These are phyloP conservation scores for Aquilaria sinensis DNA, from an alignment of 345 rosid genomes.

Conservation along the genomic window DNA sequence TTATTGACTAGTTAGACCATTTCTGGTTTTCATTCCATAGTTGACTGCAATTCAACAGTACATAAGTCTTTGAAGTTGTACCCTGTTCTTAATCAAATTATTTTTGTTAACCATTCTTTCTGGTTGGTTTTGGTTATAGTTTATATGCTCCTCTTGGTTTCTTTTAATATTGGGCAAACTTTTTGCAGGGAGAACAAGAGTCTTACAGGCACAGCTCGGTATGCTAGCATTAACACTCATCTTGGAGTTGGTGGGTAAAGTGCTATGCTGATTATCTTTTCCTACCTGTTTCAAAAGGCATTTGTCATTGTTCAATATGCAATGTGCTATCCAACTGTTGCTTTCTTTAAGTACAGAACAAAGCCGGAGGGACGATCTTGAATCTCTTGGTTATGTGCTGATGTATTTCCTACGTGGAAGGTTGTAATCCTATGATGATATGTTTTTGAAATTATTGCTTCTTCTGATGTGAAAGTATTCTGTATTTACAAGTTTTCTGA, in stretches of 20 bases:
- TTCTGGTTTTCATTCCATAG: no score
- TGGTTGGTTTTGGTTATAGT: no score
- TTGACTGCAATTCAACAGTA: no score
- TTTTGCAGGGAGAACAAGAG: constrained; percentile 78
- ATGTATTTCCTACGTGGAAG: constrained; percentile 93
- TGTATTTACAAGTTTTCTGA: no score
- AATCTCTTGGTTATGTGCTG: constrained; percentile 89
- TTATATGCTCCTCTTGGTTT: no score
- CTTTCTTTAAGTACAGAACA: constrained; percentile 45
- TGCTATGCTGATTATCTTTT: constrained; percentile 4
- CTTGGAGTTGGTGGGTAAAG: constrained; percentile 69
- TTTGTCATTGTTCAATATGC: neutral
- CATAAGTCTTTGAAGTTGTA: no score
- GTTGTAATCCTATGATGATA: constrained; percentile 22
- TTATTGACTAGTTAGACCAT: no score
- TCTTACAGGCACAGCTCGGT: constrained; percentile 91
- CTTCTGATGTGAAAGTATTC: no score
- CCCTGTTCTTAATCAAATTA: no score
- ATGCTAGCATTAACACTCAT: constrained; percentile 96
- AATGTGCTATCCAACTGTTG: constrained; percentile 4
- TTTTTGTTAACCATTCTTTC: no score
- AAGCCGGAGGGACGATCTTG: constrained; percentile 97
- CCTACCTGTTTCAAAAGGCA: constrained; percentile 4
- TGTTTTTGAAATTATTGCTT: no score
- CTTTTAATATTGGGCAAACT: no score